These are phyloP conservation scores for Lasiosphaeria miniovina DNA, from an alignment of 495 filamentous ascomycete species.

Conservation along the genomic window DNA sequence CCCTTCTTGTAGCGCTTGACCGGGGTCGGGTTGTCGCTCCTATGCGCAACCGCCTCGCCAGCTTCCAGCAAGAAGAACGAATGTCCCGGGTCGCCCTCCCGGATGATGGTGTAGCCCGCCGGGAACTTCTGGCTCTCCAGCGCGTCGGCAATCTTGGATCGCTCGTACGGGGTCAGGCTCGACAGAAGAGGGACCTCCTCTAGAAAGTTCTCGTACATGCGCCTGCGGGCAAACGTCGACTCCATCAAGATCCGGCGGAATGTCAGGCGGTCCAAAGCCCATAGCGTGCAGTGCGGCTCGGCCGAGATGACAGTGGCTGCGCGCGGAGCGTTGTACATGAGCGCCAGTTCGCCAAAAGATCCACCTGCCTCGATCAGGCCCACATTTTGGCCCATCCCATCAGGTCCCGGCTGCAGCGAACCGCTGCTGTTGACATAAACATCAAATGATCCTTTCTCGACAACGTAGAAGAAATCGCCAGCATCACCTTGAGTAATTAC, in stretches of 20 bases:
- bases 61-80: conserved; percentile 89
- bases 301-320: conserved; percentile 92
- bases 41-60: conserved; percentile 85
- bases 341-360: conserved; percentile 93
- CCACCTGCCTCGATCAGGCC: conserved; percentile 78
- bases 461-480: conserved; percentile 96
- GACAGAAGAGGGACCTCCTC: conserved; percentile 91
- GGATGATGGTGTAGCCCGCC: conserved; percentile 77
- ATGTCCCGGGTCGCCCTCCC: conserved; percentile 86
- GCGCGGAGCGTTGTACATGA: conserved; percentile 98
- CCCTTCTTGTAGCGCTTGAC: conserved; percentile 83
- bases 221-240: conserved; percentile 88
- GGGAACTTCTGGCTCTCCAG: conserved; percentile 86
- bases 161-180: conserved; percentile 82
- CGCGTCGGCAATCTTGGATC: conserved; percentile 94
- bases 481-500: conserved; percentile 95
- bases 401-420: conserved; percentile 71
- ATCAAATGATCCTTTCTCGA: conserved; percentile 87
- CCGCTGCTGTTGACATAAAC: conserved; percentile 85
- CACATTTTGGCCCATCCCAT: conserved; percentile 86
- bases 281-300: conserved; percentile 75
- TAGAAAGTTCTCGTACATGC: conserved; percentile 97
- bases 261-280: conserved; percentile 92
- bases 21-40: conserved; percentile 56
- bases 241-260: conserved; percentile 99